These are phyloP conservation scores for Lineolata rhizophorae DNA, from an alignment of 495 filamentous ascomycete species.

Conservation along the genomic window DNA sequence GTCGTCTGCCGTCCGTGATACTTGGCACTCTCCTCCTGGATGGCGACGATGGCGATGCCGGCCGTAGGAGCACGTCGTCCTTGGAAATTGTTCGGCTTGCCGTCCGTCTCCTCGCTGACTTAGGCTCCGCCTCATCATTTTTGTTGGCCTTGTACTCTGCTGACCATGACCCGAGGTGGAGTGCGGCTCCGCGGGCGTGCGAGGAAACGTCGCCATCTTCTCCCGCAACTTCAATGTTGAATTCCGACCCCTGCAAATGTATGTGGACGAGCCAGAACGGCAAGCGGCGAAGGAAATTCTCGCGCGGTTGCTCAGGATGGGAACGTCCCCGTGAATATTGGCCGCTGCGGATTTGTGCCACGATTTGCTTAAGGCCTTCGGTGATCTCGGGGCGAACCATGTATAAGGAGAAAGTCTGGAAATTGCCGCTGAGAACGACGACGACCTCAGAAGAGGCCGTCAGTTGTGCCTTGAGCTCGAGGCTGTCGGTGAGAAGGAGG, in stretches of 20 bases:
- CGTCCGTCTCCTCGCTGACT: conserved; percentile 28
- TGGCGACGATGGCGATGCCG: conserved; percentile 37
- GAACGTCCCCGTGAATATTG: too few species aligned
- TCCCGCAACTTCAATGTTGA: conserved; percentile 78
- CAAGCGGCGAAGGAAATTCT: conserved; percentile 53
- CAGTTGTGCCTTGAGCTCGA: conserved; percentile 69
- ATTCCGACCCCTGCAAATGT: conserved; percentile 66
- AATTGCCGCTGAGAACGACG: conserved; percentile 53
- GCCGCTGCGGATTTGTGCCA: conserved; percentile 49
- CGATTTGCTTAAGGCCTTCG: conserved; percentile 74
- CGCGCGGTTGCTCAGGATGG: conserved; percentile 11
- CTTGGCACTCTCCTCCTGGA: conserved; percentile 28
- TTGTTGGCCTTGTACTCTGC: conserved; percentile 77
- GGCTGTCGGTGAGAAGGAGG: conserved; percentile 58
- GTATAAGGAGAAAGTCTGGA: conserved; percentile 73
- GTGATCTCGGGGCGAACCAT: conserved; percentile 84
- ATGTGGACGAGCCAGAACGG: conserved; percentile 73
- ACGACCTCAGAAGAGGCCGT: conserved; percentile 70
- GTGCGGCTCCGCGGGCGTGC: conserved; percentile 52
- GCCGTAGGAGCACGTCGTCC: conserved; percentile 26
- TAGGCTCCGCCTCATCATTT: conserved; percentile 30
- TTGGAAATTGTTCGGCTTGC: conserved; percentile 23
- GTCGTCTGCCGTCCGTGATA: conserved; percentile 55
- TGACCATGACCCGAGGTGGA: conserved; percentile 79
- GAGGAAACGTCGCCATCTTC: conserved; percentile 62